Evolutionary conservation across 2,329 filamentous ascomycete genomes (phyloP).

Genomic region (Colletotrichum cuscutae): DNA sequence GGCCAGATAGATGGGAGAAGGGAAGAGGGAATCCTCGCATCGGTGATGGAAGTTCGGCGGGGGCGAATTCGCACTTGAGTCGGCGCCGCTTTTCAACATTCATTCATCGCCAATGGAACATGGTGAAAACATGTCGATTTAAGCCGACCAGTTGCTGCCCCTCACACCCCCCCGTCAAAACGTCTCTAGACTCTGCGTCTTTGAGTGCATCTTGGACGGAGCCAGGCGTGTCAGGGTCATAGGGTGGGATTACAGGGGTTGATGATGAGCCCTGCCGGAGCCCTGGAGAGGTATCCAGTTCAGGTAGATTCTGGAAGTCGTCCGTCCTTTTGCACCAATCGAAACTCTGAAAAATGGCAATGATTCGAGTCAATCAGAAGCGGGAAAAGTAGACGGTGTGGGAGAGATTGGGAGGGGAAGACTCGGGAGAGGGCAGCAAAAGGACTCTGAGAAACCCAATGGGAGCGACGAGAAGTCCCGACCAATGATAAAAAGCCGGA

Average conservation of each 20-base stretch:
- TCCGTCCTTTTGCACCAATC: constrained; percentile 27
- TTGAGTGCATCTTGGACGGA: constrained; percentile 3
- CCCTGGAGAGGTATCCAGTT: neutral
- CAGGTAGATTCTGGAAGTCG: constrained; percentile 4
- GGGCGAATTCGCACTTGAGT: constrained; percentile 22
- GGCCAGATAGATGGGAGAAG: neutral
- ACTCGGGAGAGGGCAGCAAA: neutral
- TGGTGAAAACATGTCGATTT: constrained; percentile 37
- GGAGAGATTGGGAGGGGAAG: neutral
- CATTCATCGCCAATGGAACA: constrained; percentile 49
- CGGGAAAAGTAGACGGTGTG: neutral
- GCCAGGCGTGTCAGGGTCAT: neutral
- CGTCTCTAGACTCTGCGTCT: constrained; percentile 12
- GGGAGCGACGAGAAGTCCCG: neutral
- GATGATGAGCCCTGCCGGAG: constrained; percentile 16
- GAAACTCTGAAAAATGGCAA: constrained; percentile 4
- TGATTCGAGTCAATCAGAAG: constrained; percentile 28
- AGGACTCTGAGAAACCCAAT: neutral
- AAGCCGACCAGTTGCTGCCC: constrained; percentile 25
- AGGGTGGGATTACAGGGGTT: constrained; percentile 3
- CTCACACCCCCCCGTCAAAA: neutral
- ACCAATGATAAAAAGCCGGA: constrained; percentile 9
- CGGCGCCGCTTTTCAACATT: constrained; percentile 40
- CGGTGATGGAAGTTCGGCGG: constrained; percentile 18
- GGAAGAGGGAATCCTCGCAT: constrained; percentile 1